Conservation (phyloP, 768 basidiomycete species). For the Baorangia bicolor region DNA sequence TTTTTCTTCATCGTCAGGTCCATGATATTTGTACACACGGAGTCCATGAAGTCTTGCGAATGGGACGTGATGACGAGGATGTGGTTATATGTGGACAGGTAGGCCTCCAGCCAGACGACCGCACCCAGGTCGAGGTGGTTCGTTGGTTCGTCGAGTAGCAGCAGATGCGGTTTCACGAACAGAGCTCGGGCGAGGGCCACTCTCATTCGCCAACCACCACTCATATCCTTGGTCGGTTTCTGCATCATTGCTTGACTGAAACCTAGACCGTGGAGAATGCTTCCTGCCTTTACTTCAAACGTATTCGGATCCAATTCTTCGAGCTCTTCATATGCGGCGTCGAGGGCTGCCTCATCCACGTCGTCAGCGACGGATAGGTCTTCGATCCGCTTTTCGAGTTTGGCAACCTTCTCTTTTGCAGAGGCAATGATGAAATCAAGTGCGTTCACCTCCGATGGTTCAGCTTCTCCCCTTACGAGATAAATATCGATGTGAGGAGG, state of each 20-base stretch:
- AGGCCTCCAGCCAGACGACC: constrained; percentile 98
- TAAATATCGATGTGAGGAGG: constrained; percentile 97
- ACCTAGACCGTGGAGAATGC: constrained; percentile 96
- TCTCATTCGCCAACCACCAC: constrained; percentile 99
- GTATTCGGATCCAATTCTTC: constrained; percentile 96
- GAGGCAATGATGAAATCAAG: constrained; percentile 94
- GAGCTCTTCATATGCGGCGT: constrained; percentile 89
- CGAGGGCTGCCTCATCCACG: constrained; percentile 85
- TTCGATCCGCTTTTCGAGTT: constrained; percentile 91
- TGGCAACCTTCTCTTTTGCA: constrained; percentile 89
- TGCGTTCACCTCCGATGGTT: constrained; percentile 94
- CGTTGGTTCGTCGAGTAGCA: constrained; percentile 91
- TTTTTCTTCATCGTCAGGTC: constrained; percentile 92
- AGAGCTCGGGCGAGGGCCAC: constrained; percentile 94
- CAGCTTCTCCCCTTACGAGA: constrained; percentile 93
- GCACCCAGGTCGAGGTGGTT: constrained; percentile 96
- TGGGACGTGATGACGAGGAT: constrained; percentile 97
- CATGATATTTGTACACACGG: constrained; percentile 97
- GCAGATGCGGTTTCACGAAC: constrained; percentile 93
- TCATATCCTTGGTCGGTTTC: constrained; percentile 97
- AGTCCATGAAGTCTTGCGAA: constrained; percentile 99
- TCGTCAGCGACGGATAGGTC: constrained; percentile 87
- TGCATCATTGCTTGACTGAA: constrained; percentile 92
- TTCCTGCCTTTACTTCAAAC: constrained; percentile 94
- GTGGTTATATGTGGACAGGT: constrained; percentile 97